Conservation (phyloP, 805 yeast species). For the Debaryomyces prosopidis region DNA sequence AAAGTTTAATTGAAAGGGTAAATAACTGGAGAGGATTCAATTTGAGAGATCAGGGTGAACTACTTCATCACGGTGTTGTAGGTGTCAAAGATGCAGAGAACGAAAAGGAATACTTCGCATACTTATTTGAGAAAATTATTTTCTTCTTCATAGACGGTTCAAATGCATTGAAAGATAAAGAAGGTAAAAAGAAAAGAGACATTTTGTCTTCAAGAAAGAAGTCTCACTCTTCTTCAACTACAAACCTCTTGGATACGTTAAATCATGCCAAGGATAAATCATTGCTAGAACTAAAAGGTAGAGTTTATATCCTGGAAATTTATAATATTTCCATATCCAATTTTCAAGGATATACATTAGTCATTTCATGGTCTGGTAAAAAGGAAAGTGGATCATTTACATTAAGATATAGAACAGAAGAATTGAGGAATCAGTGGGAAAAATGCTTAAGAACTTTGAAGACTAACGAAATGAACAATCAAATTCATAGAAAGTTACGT, state of each 20-base stretch:
- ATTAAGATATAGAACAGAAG: constrained; percentile 81
- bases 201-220: constrained; percentile 51
- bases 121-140: constrained; percentile 71
- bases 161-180: constrained; percentile 21
- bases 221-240: constrained; percentile 39
- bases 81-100: constrained; percentile 66
- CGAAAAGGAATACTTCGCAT: constrained; percentile 88
- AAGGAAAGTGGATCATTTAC: constrained; percentile 86
- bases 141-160: constrained; percentile 44
- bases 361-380: constrained; percentile 80
- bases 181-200: constrained; percentile 37
- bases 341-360: constrained; percentile 53
- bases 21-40: constrained; percentile 92
- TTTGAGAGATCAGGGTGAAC: constrained; percentile 77
- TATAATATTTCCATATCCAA: constrained; percentile 40
- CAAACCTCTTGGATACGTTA: constrained; percentile 36
- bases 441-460: constrained; percentile 54
- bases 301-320: constrained; percentile 74
- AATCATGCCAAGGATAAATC: constrained; percentile 29
- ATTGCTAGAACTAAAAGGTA: constrained; percentile 65
- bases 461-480: constrained; percentile 40
- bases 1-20: constrained; percentile 71
- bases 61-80: constrained; percentile 72
- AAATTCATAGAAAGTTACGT: constrained; percentile 35
- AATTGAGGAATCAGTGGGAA: constrained; percentile 81